Evolutionary conservation across 2,329 filamentous ascomycete genomes (phyloP).

Genomic region (Alternaria sp.): DNA sequence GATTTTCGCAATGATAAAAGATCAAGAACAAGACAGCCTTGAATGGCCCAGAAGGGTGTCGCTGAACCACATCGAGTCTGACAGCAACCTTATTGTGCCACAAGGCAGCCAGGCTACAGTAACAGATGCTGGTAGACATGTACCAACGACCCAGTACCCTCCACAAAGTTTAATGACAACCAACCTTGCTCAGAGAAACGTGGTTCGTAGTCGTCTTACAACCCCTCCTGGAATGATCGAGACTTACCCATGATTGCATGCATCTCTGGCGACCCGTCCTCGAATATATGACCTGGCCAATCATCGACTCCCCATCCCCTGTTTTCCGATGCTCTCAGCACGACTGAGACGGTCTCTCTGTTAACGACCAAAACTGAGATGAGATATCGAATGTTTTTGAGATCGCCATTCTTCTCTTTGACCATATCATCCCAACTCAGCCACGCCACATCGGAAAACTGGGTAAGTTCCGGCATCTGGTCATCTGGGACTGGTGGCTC

Average conservation of each 20-base stretch:
- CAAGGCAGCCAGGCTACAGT: too few relatives aligned
- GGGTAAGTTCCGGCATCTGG: slow-evolving; percentile 19
- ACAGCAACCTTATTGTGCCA: background rate
- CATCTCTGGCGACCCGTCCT: slow-evolving; percentile 18
- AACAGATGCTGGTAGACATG: too few relatives aligned
- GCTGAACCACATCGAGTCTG: background rate
- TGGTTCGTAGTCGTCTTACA: background rate
- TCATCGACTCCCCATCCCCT: slow-evolving; percentile 15
- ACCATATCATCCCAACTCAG: slow-evolving; percentile 21
- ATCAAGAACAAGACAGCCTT: background rate
- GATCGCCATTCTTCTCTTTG: background rate
- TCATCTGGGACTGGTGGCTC: slow-evolving; percentile 18
- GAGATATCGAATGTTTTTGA: slow-evolving; percentile 26
- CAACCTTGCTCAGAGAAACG: too few relatives aligned
- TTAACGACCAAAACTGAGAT: slow-evolving; percentile 27
- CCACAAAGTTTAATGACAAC: too few relatives aligned
- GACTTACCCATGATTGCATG: slow-evolving; percentile 28
- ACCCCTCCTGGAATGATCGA: background rate
- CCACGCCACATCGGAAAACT: slow-evolving; percentile 33
- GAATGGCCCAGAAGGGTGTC: background rate
- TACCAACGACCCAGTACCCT: too few relatives aligned
- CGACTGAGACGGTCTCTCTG: slow-evolving; percentile 20
- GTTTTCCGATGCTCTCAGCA: slow-evolving; percentile 16
- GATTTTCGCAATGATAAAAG: background rate
- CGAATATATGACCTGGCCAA: slow-evolving; percentile 30